Evolutionary conservation across 208 protist genomes (phyloP).

Genomic region (Vickermania ingenoplastis): DNA sequence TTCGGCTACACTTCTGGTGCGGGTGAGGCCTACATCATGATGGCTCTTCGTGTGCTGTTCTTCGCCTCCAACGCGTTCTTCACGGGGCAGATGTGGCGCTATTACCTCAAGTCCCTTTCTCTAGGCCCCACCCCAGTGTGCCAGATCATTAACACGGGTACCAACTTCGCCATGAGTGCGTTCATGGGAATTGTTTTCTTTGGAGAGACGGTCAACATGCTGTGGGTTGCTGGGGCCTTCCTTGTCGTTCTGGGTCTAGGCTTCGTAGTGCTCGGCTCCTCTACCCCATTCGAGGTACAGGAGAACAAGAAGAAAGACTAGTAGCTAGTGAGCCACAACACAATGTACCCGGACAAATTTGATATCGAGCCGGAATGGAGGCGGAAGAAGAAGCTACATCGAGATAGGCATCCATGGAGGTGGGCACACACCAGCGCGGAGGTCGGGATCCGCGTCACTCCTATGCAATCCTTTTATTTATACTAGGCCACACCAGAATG

Average conservation of each 20-base stretch:
- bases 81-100: conserved; percentile 82
- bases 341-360: neutral
- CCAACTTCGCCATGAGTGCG: conserved; percentile 73
- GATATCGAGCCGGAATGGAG: no score
- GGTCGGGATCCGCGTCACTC: no score
- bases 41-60: conserved; percentile 24
- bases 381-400: no score
- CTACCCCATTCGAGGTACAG: neutral
- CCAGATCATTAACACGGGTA: conserved; percentile 76
- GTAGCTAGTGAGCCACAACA: neutral
- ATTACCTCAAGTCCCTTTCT: conserved; percentile 71
- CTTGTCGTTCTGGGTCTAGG: conserved; percentile 53
- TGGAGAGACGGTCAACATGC: conserved; percentile 48
- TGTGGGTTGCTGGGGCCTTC: conserved; percentile 53
- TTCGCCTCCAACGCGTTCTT: conserved; percentile 47
- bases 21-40: neutral
- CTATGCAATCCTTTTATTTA: no score
- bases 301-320: neutral
- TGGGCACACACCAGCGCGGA: no score
- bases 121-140: conserved; percentile 76
- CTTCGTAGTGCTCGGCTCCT: conserved; percentile 31
- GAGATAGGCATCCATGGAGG: no score
- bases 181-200: conserved; percentile 65
- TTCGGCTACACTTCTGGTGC: neutral
- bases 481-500: no score